phyloP scores from a whole-genome alignment of 257 asterid species.

The Przewalskia tangutica region DNA sequence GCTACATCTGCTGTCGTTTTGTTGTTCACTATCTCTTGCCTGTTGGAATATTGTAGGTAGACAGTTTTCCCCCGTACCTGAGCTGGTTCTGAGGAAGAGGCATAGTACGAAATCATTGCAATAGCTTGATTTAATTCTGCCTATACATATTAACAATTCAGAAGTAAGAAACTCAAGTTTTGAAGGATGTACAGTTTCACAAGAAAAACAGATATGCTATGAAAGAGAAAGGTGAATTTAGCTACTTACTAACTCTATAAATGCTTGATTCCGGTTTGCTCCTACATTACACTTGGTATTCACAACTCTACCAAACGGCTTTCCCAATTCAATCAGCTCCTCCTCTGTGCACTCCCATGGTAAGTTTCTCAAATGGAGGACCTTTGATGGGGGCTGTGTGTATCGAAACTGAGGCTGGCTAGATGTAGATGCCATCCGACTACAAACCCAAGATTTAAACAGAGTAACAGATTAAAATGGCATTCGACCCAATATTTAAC shows the following conservation, averaged over 20 bases:
- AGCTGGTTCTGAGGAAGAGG: constrained; percentile 98
- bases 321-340: constrained; percentile 89
- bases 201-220: neutral
- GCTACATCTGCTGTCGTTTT: constrained; percentile 99
- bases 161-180: constrained; percentile 2
- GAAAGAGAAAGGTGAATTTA: neutral
- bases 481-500: neutral
- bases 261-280: constrained; percentile 94
- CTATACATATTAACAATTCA: constrained; percentile 26
- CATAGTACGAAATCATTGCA: constrained; percentile 95
- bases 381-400: constrained; percentile 97
- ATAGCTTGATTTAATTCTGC: constrained; percentile 95
- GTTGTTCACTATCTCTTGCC: constrained; percentile 99
- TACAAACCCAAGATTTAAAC: neutral
- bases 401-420: constrained; percentile 96
- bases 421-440: constrained; percentile 75
- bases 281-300: constrained; percentile 98
- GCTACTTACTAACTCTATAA: constrained; percentile 83
- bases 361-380: constrained; percentile 88
- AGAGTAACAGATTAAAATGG: neutral
- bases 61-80: constrained; percentile 99
- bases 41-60: constrained; percentile 97
- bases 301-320: constrained; percentile 92
- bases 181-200: neutral
- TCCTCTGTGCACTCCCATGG: constrained; percentile 99